Evolutionary conservation across 352 stramenopile genomes (phyloP), one percentile per base, ranked within the genome.

Genomic region (Pythium graminicola): DNA sequence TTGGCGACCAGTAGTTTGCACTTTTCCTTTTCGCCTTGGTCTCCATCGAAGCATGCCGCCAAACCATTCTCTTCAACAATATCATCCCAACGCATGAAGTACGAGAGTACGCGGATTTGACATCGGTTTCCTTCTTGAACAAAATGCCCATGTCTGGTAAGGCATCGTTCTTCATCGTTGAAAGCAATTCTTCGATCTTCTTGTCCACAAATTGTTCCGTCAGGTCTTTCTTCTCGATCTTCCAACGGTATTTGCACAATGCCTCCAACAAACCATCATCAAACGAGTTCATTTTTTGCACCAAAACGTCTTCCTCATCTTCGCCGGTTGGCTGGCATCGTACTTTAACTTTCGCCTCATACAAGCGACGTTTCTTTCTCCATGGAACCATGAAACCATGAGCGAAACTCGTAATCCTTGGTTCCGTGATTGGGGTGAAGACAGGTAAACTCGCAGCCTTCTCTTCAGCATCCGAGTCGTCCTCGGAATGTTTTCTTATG

Each of bases 191-290:
- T 6, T 69, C 44, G 8, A 69, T 24, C 10, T 60, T 42, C 2
- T 33, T 0, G 0, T 54, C 20, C 6, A 64, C 54, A 1, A 35
- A 11, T 1, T 53, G 48, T 0, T 64, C 56, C 0, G 60, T 64
- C 1, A 72, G 14, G 1, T 60, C 49, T 16, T 67, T 53, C 0
- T 62, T n/a, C 2, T 45, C 61, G 0, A 57, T 50, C 0, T 32
- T 29, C 51, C 60, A 67, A 20, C 69, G 49, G 0, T 57, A 40
- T 24, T 62, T 54, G 48, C 64, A 72, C 2, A 60, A 55, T 0
- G 44, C 42, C 17, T 66, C 19, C 1, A 66, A 29, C 1, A 66
- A 20, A 0, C 61, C 6, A 6, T 55, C 9, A 23, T 72, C 57
- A 14, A 66, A 56, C 0, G 47, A 52, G 36, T 49, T 48, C 23